Base-by-base conservation (phyloP, 2,329 filamentous ascomycete genomes). In the Parascedosporium putredinis region DNA sequence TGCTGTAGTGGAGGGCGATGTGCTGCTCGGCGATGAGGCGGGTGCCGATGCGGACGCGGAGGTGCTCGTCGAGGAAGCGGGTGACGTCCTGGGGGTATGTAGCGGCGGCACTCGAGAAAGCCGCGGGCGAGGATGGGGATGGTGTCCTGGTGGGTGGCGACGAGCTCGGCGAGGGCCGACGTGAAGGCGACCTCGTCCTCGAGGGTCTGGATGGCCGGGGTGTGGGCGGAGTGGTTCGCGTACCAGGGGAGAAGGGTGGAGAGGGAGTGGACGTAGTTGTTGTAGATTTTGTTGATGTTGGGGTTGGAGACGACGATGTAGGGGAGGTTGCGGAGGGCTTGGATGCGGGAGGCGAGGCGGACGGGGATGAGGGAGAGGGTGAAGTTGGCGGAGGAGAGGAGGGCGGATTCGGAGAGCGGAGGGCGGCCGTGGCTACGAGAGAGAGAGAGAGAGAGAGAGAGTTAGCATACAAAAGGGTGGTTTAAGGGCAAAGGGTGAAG, bases 281-380 rank as follows among this genome's bases (percentile, higher is more conserved):
- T 83, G 73, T 97, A 95, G 56, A 98, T 98, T 59, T 85, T 84
- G 23, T 84, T 86, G 57, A 98, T 89, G 63, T 96, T 88, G 1
- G 89, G 88, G 63, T 98, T 97, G n/a, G 91, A 90, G 23, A 98
- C 93, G 50, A 98, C 91, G 55, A 98, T 97, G 67, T 91, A 98
- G 0, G 93, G 93, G 7, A 98, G 79, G 63, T 95, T 95, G 55
- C 90, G 84, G 16, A 98, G 74, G 40, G 89, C 88, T 64, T 95
- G 87, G 55, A 98, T 95, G 51, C 93, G 88, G 64, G 94, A 88
- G 23, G 93, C 93, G 23, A 98, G 82, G 33, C 93, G 88, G 46
- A 93, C 86, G 12, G 93, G 93, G 8, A 97, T 82, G 49, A 96
- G 85, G 24, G 84, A 87, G 56, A 97, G 84, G 10, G 93, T 95